Evolutionary conservation across 73 alveolate genomes (phyloP), one percentile per base, ranked within the genome.

Genomic region (Paramecium pentaurelia): DNA sequence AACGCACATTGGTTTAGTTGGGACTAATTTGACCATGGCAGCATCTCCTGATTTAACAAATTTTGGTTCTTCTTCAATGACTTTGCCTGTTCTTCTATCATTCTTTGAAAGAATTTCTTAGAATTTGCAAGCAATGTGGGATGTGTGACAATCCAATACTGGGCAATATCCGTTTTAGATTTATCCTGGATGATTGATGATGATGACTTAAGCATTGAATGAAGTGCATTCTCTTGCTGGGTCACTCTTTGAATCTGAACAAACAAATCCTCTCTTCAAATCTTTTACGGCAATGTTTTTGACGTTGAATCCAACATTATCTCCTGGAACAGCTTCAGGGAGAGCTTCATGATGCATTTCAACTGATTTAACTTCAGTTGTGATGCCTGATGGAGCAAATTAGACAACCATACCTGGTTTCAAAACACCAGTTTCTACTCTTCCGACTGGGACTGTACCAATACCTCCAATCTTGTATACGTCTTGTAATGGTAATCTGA

Each of bases 281-380:
- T 94, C 97, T 94, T 95, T 94, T 92, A 94, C 96, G 58, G 98
- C 80, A 70, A 97, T 93, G 96, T 94, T 93, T 94, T 95, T 93
- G 42, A 96, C 95, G 92, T 94, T 92, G 96, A 97, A 95, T 49
- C 99, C 99, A 58, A 98, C 99, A 93, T 96, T 97, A 94, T 97
- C 99, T 84, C 99, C 99, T 22, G 99, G 99, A 93, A 88, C 95
- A 45, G 99, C 99, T 86, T 96, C 97, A 75, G 91, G 96, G 94
- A 98, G 96, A 51, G 95, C 64, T 89, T 95, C 96, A 95, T 97
- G 99, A 95, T 97, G 99, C 98, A 94, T 96, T 95, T 97, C 99
- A 68, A 98, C 97, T 32, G 99, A 92, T 87, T 95, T 97, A 89
- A 95, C 96, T 95, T 96, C 99, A 92, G 99, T 93, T 54, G 95